Conservation (phyloP, 192 early-diverging fungal genomes). For the Coemansia sp. region DNA sequence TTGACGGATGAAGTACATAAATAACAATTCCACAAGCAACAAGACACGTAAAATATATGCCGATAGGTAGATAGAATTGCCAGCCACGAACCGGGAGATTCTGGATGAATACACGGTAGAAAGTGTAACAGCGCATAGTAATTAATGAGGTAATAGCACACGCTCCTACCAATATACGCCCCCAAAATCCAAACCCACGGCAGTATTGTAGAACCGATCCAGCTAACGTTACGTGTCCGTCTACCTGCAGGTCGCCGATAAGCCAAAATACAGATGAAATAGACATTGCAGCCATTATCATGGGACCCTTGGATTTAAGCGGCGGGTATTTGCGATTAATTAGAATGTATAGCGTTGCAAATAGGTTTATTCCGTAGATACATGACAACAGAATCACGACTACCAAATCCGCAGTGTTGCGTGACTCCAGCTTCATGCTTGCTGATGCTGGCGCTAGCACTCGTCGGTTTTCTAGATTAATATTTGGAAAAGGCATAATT, state of each 20-base stretch:
- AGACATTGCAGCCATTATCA: slow-evolving; percentile 19
- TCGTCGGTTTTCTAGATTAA: no score
- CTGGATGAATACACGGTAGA: slow-evolving; percentile 22
- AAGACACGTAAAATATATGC: slow-evolving; percentile 7
- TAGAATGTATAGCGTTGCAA: slow-evolving; percentile 24
- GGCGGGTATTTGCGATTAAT: slow-evolving; percentile 41
- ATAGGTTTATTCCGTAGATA: slow-evolving; percentile 21
- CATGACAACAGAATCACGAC: slow-evolving; percentile 10
- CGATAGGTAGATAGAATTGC: slow-evolving; percentile 26
- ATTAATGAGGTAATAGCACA: slow-evolving; percentile 16
- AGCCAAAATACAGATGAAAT: slow-evolving; percentile 25
- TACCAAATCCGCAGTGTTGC: slow-evolving; percentile 11
- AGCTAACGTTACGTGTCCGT: slow-evolving; percentile 20
- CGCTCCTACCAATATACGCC: slow-evolving; percentile 32
- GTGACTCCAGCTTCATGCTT: no score
- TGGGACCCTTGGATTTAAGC: slow-evolving; percentile 29
- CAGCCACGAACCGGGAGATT: slow-evolving; percentile 13
- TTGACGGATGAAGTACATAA: slow-evolving; percentile 2
- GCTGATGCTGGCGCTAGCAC: no score
- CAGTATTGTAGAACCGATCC: slow-evolving; percentile 17
- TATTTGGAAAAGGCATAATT: no score
- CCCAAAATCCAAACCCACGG: slow-evolving; percentile 30
- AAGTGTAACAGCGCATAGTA: slow-evolving; percentile 20
- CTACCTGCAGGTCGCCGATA: slow-evolving; percentile 34
- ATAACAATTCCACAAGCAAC: slow-evolving; percentile 17